phyloP scores from a whole-genome alignment of 768 basidiomycete genomes.

The Boletellus emodensis region DNA sequence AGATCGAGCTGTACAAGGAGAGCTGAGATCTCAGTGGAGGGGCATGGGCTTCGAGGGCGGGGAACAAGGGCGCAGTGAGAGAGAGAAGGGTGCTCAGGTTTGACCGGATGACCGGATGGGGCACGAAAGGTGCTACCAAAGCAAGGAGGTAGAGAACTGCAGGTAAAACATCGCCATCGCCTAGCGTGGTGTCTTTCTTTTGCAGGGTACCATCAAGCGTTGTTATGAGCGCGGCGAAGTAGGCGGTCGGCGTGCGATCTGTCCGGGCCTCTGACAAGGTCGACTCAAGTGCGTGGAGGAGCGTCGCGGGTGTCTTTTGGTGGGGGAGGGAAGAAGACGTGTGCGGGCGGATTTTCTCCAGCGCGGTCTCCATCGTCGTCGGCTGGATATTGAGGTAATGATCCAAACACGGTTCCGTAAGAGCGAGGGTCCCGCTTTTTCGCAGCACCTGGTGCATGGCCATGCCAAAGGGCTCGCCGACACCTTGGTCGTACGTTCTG shows the following conservation, averaged over 20 bases:
- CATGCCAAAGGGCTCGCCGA: slow-evolving; percentile 40
- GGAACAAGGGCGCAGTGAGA: slow-evolving; percentile 77
- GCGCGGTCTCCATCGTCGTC: slow-evolving; percentile 54
- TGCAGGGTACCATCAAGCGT: slow-evolving; percentile 76
- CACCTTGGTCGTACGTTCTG: slow-evolving; percentile 63
- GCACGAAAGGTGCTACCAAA: slow-evolving; percentile 43
- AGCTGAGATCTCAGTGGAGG: slow-evolving; percentile 86
- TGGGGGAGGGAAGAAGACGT: slow-evolving; percentile 75
- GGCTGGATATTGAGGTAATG: too few species aligned
- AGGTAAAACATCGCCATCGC: slow-evolving; percentile 52
- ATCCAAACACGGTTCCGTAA: too few species aligned
- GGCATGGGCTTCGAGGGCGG: slow-evolving; percentile 56
- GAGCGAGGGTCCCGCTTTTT: too few species aligned
- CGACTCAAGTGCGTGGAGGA: slow-evolving; percentile 81
- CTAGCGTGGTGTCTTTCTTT: slow-evolving; percentile 60
- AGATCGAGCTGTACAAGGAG: slow-evolving; percentile 64
- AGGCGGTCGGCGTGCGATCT: slow-evolving; percentile 77
- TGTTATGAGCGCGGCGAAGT: slow-evolving; percentile 89
- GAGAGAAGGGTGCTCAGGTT: slow-evolving; percentile 68
- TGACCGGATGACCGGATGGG: slow-evolving; percentile 74
- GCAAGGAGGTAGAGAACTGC: slow-evolving; percentile 38
- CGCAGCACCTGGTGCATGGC: slow-evolving; percentile 1
- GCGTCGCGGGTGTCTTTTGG: slow-evolving; percentile 84
- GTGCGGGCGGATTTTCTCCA: slow-evolving; percentile 86
- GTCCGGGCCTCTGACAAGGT: slow-evolving; percentile 68